Evolutionary conservation across 768 basidiomycete genomes (phyloP).

Genomic region (Lyophyllum semitale): DNA sequence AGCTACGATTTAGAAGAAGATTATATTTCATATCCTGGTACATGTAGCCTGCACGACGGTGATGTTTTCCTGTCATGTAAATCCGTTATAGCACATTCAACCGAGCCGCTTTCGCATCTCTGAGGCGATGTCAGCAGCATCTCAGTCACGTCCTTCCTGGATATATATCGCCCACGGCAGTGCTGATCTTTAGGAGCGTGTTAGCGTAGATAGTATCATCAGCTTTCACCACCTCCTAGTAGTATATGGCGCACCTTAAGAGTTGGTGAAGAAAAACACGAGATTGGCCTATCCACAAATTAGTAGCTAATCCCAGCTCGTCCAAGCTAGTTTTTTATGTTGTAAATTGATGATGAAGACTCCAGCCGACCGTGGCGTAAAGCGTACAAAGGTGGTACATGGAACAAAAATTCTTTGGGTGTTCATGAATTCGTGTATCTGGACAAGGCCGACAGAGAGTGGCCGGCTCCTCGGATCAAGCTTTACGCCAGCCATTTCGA

Average conservation of each 20-base stretch:
- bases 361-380: too few relatives aligned
- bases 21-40: not conserved
- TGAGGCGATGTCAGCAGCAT: conserved; percentile 28
- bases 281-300: conserved; percentile 41
- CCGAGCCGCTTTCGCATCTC: conserved; percentile 35
- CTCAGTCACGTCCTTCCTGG: conserved; percentile 43
- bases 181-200: conserved; percentile 45
- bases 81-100: conserved; percentile 30
- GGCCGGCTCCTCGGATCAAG: conserved; percentile 36
- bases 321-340: conserved; percentile 36
- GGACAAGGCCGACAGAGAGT: conserved; percentile 43
- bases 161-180: conserved; percentile 41
- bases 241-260: conserved; percentile 23
- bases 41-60: not conserved
- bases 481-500: conserved; percentile 45
- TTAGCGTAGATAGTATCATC: conserved; percentile 52
- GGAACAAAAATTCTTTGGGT: too few relatives aligned
- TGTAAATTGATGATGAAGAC: too few relatives aligned
- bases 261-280: conserved; percentile 42
- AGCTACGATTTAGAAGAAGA: not conserved
- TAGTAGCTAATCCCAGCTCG: not conserved
- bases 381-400: too few relatives aligned
- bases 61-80: conserved; percentile 8
- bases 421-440: conserved; percentile 51
- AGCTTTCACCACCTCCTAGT: conserved; percentile 44